Evolutionary conservation across 257 asterid genomes (phyloP).

Genomic region (Plantago ovata): DNA sequence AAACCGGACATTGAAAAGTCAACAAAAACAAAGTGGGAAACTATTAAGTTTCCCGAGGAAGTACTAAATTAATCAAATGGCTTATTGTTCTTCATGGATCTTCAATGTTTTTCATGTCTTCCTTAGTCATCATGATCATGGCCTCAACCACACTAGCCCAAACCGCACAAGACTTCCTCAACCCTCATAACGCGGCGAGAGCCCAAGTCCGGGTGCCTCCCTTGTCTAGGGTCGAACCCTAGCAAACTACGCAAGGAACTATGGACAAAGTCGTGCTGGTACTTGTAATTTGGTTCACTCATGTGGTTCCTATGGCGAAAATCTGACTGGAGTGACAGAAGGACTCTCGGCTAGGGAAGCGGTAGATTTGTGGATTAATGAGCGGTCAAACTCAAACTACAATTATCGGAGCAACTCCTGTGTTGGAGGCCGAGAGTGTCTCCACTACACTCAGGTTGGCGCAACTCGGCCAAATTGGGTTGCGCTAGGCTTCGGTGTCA

Average conservation of each 20-base stretch:
- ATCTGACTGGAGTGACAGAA: conserved; percentile 38
- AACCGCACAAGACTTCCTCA: no score
- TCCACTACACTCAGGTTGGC: conserved; percentile 69
- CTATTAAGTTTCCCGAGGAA: no score
- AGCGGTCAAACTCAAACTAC: conserved; percentile 32
- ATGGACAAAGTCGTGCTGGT: conserved; percentile 24
- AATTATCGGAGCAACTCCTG: conserved; percentile 19
- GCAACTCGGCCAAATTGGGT: conserved; percentile 27
- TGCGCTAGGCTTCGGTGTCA: conserved; percentile 44
- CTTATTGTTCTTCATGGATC: no score
- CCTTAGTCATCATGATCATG: no score
- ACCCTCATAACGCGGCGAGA: not conserved
- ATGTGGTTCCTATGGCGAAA: conserved; percentile 41
- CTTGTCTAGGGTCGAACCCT: conserved; percentile 38
- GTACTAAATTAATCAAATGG: no score
- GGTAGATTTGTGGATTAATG: conserved; percentile 33
- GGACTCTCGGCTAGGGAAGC: conserved; percentile 29
- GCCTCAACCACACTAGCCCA: no score
- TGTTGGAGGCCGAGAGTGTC: conserved; percentile 38
- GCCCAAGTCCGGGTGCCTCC: conserved; percentile 28
- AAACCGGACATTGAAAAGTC: no score
- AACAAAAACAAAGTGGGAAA: no score
- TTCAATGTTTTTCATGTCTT: no score
- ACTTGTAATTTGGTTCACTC: conserved; percentile 24
- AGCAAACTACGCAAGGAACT: conserved; percentile 34